phyloP scores from a whole-genome alignment of 225 moss, liverwort and hornwort genomes.

The Pseudoscleropodium purum region DNA sequence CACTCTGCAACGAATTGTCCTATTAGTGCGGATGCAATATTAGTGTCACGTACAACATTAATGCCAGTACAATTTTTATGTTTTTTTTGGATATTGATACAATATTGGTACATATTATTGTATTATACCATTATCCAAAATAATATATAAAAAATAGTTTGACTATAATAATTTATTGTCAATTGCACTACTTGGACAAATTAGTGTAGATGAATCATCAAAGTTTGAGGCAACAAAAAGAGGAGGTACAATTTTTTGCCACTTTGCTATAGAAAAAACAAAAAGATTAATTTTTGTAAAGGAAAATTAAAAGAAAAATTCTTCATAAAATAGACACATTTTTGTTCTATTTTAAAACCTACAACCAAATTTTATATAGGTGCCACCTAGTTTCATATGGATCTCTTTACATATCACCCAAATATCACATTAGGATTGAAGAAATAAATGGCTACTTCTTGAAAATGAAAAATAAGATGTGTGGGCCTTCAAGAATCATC shows the following conservation, averaged over 20 bases:
- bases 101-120: background rate
- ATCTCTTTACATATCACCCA: background rate
- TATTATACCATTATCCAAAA: background rate
- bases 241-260: accelerated
- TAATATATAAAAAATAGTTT: background rate
- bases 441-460: background rate
- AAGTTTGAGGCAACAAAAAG: background rate
- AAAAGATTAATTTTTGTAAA: background rate
- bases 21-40: background rate
- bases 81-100: background rate
- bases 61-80: background rate
- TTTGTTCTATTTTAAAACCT: no score
- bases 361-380: no score
- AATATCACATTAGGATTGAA: background rate
- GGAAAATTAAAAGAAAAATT: no score
- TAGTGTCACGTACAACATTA: background rate
- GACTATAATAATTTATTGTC: background rate
- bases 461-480: background rate
- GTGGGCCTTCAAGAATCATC: no score
- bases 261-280: background rate
- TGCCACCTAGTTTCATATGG: accelerated
- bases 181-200: background rate
- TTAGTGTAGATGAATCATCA: background rate
- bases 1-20: background rate
- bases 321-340: background rate